Conservation (phyloP, 306 rosid genomes). For the Castanea sativa region DNA sequence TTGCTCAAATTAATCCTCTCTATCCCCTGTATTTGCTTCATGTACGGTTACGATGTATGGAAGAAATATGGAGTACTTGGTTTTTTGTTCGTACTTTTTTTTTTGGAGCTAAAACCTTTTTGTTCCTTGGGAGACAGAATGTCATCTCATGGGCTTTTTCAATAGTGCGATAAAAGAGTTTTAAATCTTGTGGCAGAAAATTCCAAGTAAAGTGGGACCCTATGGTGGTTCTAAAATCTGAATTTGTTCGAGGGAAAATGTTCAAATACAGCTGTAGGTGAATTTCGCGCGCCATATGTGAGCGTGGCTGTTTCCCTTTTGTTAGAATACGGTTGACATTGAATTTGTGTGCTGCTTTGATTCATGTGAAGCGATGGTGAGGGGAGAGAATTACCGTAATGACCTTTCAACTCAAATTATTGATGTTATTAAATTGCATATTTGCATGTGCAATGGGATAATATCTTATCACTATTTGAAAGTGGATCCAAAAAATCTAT, state of each 20-base stretch:
- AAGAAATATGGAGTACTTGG: background rate
- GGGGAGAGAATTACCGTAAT: too few relatives aligned
- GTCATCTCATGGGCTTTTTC: background rate
- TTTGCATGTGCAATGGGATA: too few relatives aligned
- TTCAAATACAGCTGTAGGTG: too few relatives aligned
- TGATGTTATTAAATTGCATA: too few relatives aligned
- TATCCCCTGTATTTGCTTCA: background rate
- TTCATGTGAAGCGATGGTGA: too few relatives aligned
- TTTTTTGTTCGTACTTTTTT: too few relatives aligned
- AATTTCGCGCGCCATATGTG: background rate
- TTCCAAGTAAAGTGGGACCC: background rate
- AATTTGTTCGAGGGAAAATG: too few relatives aligned
- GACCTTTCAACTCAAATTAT: too few relatives aligned
- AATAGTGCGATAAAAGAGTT: background rate
- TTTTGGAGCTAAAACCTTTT: background rate
- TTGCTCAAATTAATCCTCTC: background rate
- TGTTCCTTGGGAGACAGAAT: background rate
- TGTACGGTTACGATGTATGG: conserved; percentile 8
- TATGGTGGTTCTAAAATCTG: background rate
- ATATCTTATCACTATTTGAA: too few relatives aligned
- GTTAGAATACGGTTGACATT: too few relatives aligned
- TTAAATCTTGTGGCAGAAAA: background rate
- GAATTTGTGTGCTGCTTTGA: too few relatives aligned
- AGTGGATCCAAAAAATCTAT: too few relatives aligned
- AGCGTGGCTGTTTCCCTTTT: background rate